Evolutionary conservation across 2,329 filamentous ascomycete species (phyloP), one percentile per base, ranked within the genome.

Genomic region (Aspergillus sp.): DNA sequence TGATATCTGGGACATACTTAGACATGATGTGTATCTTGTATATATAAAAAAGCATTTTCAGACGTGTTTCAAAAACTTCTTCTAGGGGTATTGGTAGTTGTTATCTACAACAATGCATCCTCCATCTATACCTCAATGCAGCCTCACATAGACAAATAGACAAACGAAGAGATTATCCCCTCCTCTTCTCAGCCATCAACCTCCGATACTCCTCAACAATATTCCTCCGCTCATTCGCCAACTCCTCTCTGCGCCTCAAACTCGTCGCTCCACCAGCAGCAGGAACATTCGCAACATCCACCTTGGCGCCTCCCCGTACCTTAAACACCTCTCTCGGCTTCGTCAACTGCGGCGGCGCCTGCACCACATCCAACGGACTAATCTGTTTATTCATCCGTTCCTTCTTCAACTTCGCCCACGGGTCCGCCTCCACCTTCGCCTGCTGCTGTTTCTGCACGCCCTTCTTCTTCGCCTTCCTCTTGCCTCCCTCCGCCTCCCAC

Each of bases 171-270:
- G 30, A 32, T 32, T 30, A 42, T 13, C 23, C 23, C 41, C 36
- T 49, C 59, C 82, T 77, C 69, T 77, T 83, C 62, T 80, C 80
- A 39, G 82, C 82, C 87, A 92, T 91, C 79, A 91, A 80, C 65
- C 83, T 83, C 62, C 90, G 81, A 73, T 94, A 94, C 47, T 85
- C 82, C 66, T 90, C 88, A 59, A 94, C 87, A n/a, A 93, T 86
- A 57, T 84, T 86, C 71, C 82, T 82, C 64, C 90, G 82, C 67
- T 89, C 86, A 53, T 80, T 84, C n/a, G 88, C 86, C 60, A 94
- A 72, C 76, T 92, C 89, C 71, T 92, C 90, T 75, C 89, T 83
- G 73, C 86, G 83, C 70, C 88, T 84, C 77, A 93, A 78, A 80
- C 88, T 91, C 11, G 32, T 36, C 32, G 32, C 32, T 13, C 89